Base-by-base conservation (phyloP, 371 early-diverging fungal genomes). In the Mucor racemosus region DNA sequence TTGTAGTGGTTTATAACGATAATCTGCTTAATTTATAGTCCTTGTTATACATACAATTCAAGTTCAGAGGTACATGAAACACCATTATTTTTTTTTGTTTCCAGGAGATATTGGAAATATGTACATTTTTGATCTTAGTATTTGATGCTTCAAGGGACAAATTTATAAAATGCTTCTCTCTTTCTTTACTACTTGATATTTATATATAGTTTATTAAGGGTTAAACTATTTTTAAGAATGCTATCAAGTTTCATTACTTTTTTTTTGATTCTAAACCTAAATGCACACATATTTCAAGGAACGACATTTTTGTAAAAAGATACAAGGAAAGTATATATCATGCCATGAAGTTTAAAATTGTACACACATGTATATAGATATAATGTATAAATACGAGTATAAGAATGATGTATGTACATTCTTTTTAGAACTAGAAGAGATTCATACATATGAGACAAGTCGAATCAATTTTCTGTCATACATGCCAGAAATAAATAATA, bases 101-200 rank as follows among this genome's bases (percentile, higher is more conserved):
- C 13, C 53, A 53, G 53, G 53, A 53, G 53, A 31, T 53, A 31
- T 53, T 53, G 31, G 31, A 31, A 53, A 53, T 53, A 53, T 53
- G 53, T 31, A 53, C 53, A 53, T 53, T 31, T 53, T 53, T 53
- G 53, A 53, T 53, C 26, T 53, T 53, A 53, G 53, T 53, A 53
- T 53, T 53, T 31, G 38, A 31, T 53, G 53, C 53, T 53, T 53
- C 53, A 53, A 53, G 53, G 53, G 31, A 13, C 53, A 53, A 10
- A 53, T 11, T 26, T 31, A 31, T 19, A 21, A 21, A 46, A 19
- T 53, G 53, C 9, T 31, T 53, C 53, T 0, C 31, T 31, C 11
- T 21, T 11, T 50, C 11, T 7, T n/a, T 44, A 17, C 17, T 17
- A 17, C 8, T n/a, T 44, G 7, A 9, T 7, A 1, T 19, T 46